Base-by-base conservation (phyloP, 345 rosid species). In the Combretum micranthum region DNA sequence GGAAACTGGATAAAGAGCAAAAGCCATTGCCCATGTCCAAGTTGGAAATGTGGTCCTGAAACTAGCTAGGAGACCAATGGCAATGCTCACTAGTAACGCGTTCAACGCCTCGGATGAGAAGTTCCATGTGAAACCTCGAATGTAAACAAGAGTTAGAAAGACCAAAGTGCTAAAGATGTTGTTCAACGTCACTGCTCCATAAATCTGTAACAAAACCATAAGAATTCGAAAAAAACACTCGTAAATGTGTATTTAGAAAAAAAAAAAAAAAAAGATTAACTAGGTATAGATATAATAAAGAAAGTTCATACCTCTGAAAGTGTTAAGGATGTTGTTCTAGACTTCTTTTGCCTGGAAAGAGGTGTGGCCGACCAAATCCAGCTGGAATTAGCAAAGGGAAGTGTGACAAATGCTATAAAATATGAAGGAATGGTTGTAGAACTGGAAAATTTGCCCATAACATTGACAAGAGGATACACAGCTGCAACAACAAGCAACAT, bases 381-480 rank as follows among this genome's bases (percentile, higher is more conserved):
- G 23, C 79, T 63, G 15, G 78, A 71, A 70, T 69, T 65, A 39
- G 62, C 77, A 18, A 74, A 48, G 26, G 83, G 79, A 47, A 74
- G 63, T 8, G 68, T 66, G 22, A 78, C 55, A 17, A 78, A 78
- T 16, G 83, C 71, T 25, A 74, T 61, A 58, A 74, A 74, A 68
- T 74, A 78, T 15, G 83, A 58, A 44, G 83, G 79, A 53, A 78
- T 72, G 48, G 69, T 67, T 11, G 83, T 67, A 48, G 77, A 72
- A 44, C 47, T 61, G 23, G 79, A 78, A 53, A 78, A 74, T 53
- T 66, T 57, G 61, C 61, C 63, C 45, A 78, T 72, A 16, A 68
- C 72, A 63, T 78, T 77, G 23, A 78, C 83, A 2, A 78, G 55
- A 16, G 83, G 83, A 50, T 74, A 74, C 1, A 79, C 73, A 57